Base-by-base conservation (phyloP, 2,329 filamentous ascomycete genomes). In the Aquanectria penicillioides region DNA sequence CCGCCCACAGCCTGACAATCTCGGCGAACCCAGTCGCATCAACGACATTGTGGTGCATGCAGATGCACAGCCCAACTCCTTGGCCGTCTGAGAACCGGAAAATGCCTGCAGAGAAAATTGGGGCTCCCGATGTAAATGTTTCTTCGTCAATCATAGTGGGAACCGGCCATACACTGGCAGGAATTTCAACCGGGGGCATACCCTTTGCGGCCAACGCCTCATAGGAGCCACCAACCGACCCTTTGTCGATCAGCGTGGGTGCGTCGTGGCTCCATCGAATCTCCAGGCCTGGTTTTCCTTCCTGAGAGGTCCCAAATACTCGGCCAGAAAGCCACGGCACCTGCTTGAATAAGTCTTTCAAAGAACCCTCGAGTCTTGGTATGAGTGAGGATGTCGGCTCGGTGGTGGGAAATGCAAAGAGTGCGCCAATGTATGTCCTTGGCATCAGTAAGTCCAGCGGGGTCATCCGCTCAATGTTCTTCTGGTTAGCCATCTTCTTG, bases 391-490 rank as follows among this genome's bases (percentile, higher is more conserved):
- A 5, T 10, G 18, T 38, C 10, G 53, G 23, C 26, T 51, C 46
- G 3, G 29, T 53, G 6, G 53, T 61, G 10, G 25, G 49, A 18
- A 58, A 61, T 4, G 54, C 31, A 4, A 61, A 26, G 15, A 54
- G 11, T 3, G 38, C 49, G 8, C 17, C 18, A 6, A 61, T 29
- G n/a, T 58, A 61, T 4, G 54, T 54, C 26, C 44, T 58, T 10
- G 57, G 57, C 57, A 60, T 60, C 9, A 60, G 25, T 15, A 47
- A 20, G 28, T 54, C 59, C 2, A 61, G 29, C 3, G 53, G 40
- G 8, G 58, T 61, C 29, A 61, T 26, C 15, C 9, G 29, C 31
- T 48, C 44, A 18, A 36, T 23, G 10, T 36, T 25, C 13, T 8
- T 10, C 13, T n/a, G 23, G 10, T 13, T 12, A 9, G 44, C 31